Base-by-base conservation (phyloP, 768 basidiomycete species). In the Mycena indigotica region DNA sequence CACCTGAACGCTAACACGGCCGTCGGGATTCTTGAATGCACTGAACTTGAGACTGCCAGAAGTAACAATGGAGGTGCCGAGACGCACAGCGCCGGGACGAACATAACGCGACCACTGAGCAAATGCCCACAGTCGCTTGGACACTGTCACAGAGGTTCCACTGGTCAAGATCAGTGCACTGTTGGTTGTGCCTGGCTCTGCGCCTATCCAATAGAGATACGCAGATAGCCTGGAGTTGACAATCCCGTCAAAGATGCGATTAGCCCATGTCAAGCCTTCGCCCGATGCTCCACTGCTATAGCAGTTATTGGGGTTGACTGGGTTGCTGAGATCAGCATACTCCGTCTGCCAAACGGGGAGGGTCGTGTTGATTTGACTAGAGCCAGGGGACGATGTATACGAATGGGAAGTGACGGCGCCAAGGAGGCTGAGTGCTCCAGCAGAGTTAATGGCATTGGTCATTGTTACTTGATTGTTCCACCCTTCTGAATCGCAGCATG, bases 51-150 rank as follows among this genome's bases (percentile, higher is more conserved):
- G 38, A 30, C 30, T 55, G 6, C 41, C 41, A 12, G 57, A 32
- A 3, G 30, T 26, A 15, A 16, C 21, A n/a, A 38, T 10, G 8
- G 55, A 35, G 21, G 59, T 61, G 13, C 50, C 59, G 51, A 61
- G 28, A 17, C 59, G 54, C 19, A 61, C 59, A 8, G 59, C 59
- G 16, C 59, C 59, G 17, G 59, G 59, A 15, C 54, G 54, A 8
- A 61, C 55, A 17, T 50, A 61, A 23, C 59, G 59, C n/a, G 44
- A 48, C 55, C 55, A 61, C 24, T 61, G 59, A 19, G 59, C 59
- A 23, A 61, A 53, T 8, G 59, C 59, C 59, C 59, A 61, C 2
- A 61, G 59, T 24, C 59, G 59, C 28, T 46, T 53, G 25, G 55
- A 56, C 15, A 49, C 28, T 28, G 51, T 53, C 21, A 41, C 38